Evolutionary conservation across 176 grass and related monocot species (phyloP).

Genomic region (Bonia amplexicaulis): DNA sequence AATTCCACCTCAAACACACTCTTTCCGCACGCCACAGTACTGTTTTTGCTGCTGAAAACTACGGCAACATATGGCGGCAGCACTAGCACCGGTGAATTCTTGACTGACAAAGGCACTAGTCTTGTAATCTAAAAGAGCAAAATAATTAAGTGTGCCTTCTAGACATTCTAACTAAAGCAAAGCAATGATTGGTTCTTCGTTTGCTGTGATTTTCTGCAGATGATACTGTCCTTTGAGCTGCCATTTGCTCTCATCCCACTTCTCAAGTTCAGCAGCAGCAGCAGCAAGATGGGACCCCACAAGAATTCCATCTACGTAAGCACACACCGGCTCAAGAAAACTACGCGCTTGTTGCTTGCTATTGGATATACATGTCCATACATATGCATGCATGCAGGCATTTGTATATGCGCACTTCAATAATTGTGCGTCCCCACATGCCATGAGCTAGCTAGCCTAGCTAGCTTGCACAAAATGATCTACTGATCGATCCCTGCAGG

Average conservation of each 20-base stretch:
- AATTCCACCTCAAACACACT: neutral
- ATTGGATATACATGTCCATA: neutral
- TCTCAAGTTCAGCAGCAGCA: conserved; percentile 64
- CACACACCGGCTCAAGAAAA: neutral
- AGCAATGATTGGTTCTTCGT: neutral
- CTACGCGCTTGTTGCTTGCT: neutral
- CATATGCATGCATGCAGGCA: neutral
- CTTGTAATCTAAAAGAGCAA: neutral
- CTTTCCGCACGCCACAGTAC: neutral
- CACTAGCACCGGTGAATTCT: neutral
- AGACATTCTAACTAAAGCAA: neutral
- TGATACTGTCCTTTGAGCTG: conserved; percentile 66
- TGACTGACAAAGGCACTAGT: neutral
- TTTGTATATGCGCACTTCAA: neutral
- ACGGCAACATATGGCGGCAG: neutral
- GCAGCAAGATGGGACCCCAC: conserved; percentile 49
- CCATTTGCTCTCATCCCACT: conserved; percentile 67
- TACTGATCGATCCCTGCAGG: neutral
- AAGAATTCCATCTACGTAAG: conserved; percentile 58
- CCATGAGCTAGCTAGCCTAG: neutral
- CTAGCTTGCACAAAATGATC: neutral
- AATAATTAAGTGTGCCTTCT: neutral
- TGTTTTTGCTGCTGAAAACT: neutral
- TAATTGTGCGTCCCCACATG: neutral
- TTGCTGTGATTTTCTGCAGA: conserved; percentile 22